These are phyloP conservation scores for Nicotiana paniculata DNA, from an alignment of 257 asterid genomes.

Conservation along the genomic window DNA sequence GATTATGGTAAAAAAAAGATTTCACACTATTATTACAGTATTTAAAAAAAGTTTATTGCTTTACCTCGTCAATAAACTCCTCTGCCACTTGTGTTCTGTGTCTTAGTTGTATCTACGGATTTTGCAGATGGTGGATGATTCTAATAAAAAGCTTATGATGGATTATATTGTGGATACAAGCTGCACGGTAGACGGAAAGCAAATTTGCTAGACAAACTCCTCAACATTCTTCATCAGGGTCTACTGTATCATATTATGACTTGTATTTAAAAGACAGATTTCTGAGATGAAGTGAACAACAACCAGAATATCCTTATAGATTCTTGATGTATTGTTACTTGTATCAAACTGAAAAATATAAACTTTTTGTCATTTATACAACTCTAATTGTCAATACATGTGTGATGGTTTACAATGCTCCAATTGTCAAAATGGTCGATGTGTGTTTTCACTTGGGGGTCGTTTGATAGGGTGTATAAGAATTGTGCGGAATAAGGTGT, in stretches of 20 bases:
- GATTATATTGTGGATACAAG: constrained; percentile 71
- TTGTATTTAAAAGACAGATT: background rate
- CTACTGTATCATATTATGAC: background rate
- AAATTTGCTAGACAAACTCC: background rate
- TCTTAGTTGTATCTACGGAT: background rate
- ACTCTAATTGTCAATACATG: background rate
- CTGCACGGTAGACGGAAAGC: constrained; percentile 29
- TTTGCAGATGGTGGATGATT: constrained; percentile 70
- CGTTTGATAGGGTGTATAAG: too few species aligned
- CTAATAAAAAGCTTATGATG: constrained; percentile 68
- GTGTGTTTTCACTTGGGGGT: background rate
- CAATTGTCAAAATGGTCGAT: background rate
- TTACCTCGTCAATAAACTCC: background rate
- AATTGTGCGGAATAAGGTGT: too few species aligned
- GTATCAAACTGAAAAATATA: background rate
- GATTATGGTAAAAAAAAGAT: background rate
- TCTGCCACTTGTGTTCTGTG: background rate
- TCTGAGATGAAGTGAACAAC: background rate
- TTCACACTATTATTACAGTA: too few species aligned
- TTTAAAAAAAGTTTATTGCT: background rate
- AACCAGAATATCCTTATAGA: background rate
- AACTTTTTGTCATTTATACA: background rate
- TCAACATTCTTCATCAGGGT: background rate
- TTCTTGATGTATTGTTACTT: background rate
- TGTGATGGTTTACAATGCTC: background rate